Evolutionary conservation across 2,329 filamentous ascomycete species (phyloP).

Genomic region (Pseudogymnoascus sp.): DNA sequence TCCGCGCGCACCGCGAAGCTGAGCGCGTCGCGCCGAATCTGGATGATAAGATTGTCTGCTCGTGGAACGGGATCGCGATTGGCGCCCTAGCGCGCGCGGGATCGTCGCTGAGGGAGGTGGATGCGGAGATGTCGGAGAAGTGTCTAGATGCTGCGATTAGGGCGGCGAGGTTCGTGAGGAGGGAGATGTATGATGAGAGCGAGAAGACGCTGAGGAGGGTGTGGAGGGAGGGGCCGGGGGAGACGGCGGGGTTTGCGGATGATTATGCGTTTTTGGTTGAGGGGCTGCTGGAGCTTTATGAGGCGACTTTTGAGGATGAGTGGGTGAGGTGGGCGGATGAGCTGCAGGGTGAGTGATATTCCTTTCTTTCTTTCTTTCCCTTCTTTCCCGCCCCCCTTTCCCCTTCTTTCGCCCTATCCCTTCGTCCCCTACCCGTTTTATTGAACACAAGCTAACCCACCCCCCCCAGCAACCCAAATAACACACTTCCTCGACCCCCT

Average conservation of each 20-base stretch:
- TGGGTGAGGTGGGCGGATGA: constrained; percentile 75
- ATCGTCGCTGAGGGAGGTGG: constrained; percentile 55
- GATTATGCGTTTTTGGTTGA: constrained; percentile 88
- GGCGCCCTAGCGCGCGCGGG: constrained; percentile 69
- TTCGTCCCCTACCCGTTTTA: neutral
- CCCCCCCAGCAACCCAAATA: constrained; percentile 58
- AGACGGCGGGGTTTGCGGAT: constrained; percentile 72
- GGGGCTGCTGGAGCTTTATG: constrained; percentile 76
- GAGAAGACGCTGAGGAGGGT: constrained; percentile 62
- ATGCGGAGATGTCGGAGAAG: constrained; percentile 46
- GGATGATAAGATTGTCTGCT: constrained; percentile 81
- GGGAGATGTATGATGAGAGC: constrained; percentile 61
- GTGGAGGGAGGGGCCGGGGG: constrained; percentile 58
- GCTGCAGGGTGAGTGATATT: constrained; percentile 55
- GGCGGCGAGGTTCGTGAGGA: constrained; percentile 64
- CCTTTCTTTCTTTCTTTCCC: neutral
- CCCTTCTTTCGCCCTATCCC: too few species aligned
- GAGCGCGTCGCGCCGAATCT: constrained; percentile 69
- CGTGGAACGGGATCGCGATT: constrained; percentile 85
- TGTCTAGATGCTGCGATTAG: constrained; percentile 60
- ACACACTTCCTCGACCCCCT: constrained; percentile 65
- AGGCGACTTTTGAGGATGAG: constrained; percentile 66
- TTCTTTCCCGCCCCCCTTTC: neutral
- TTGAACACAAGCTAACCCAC: constrained; percentile 14
- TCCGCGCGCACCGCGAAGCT: constrained; percentile 63